Evolutionary conservation across 129 eudicot species (phyloP).

Genomic region (Logfia minima): DNA sequence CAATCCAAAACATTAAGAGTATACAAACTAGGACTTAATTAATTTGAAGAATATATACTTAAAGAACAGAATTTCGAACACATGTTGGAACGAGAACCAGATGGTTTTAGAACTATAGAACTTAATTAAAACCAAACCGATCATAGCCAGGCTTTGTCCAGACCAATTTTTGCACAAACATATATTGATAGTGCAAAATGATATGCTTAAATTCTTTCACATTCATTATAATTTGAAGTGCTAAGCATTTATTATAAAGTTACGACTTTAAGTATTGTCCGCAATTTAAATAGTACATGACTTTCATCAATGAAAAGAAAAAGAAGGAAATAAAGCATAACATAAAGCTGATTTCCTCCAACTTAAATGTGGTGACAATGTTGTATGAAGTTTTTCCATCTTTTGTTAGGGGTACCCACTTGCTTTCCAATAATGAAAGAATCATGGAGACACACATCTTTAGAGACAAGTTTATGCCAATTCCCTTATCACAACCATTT

Average conservation of each 20-base stretch:
- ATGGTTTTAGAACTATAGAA: background rate
- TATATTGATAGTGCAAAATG: background rate
- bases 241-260: background rate
- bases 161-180: background rate
- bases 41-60: too few species aligned
- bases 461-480: conserved; percentile 24
- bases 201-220: background rate
- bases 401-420: conserved; percentile 17
- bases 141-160: background rate
- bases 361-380: conserved; percentile 13
- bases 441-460: conserved; percentile 24
- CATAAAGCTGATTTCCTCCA: conserved; percentile 17
- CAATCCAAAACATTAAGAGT: too few species aligned
- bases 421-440: conserved; percentile 21
- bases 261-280: background rate
- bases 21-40: too few species aligned
- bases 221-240: background rate
- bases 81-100: too few species aligned
- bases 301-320: background rate
- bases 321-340: background rate
- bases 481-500: conserved; percentile 10
- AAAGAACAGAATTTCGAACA: too few species aligned
- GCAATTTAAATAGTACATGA: background rate
- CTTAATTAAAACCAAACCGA: background rate
- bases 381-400: conserved; percentile 17